phyloP scores from a whole-genome alignment of 768 basidiomycete species.

The Termitomyces sp. region DNA sequence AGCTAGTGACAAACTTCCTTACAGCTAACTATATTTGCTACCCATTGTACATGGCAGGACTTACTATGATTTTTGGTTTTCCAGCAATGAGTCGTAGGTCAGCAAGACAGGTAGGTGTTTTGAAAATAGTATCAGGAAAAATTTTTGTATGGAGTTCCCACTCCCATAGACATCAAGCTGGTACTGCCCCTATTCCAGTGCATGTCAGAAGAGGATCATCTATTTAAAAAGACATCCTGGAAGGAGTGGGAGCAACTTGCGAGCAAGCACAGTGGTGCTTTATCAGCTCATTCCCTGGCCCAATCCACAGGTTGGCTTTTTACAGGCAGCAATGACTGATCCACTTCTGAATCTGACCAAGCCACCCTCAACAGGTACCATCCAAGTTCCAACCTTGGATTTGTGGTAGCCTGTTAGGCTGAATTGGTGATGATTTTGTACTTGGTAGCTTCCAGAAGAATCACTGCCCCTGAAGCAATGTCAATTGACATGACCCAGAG shows the following conservation, averaged over 20 bases:
- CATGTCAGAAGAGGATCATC: constrained; percentile 25
- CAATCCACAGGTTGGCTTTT: constrained; percentile 12
- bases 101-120: constrained; percentile 27
- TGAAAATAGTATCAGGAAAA: constrained; percentile 21
- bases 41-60: constrained; percentile 29
- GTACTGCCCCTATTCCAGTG: constrained; percentile 14
- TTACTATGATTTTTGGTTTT: constrained; percentile 20
- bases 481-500: too few relatives aligned
- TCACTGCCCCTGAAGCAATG: too few relatives aligned
- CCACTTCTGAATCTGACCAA: background rate
- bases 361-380: background rate
- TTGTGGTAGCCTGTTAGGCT: background rate
- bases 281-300: constrained; percentile 24
- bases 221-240: constrained; percentile 26
- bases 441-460: too few relatives aligned
- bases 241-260: constrained; percentile 28
- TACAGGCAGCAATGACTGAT: background rate
- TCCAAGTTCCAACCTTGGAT: too few relatives aligned
- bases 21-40: constrained; percentile 30
- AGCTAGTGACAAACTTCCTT: constrained; percentile 27
- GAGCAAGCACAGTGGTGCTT: constrained; percentile 20
- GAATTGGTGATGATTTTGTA: background rate
- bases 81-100: constrained; percentile 29
- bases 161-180: constrained; percentile 9
- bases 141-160: constrained; percentile 6